Evolutionary conservation across 441 rosid species (phyloP).

Genomic region (Eruca vesicaria): DNA sequence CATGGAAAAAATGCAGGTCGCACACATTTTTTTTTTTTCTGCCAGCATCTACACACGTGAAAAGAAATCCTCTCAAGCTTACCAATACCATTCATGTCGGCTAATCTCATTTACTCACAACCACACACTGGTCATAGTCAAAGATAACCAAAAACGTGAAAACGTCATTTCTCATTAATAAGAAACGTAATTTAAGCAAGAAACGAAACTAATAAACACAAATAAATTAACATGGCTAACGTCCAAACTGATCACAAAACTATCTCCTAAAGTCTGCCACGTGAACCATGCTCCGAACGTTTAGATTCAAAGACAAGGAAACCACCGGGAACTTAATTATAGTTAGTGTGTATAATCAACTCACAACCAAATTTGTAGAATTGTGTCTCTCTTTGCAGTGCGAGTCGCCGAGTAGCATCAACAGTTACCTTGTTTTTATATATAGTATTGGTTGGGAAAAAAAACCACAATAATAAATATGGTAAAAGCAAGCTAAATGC

Average conservation of each 20-base stretch:
- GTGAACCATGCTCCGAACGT: background rate
- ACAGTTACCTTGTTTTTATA: too few relatives aligned
- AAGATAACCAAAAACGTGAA: background rate
- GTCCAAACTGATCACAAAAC: constrained; percentile 16
- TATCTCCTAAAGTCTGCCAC: background rate
- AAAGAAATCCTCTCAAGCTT: too few relatives aligned
- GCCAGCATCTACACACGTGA: too few relatives aligned
- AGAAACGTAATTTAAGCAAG: background rate
- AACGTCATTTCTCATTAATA: background rate
- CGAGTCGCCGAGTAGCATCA: too few relatives aligned
- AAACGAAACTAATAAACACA: too few relatives aligned
- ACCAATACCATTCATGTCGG: background rate
- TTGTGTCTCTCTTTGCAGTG: too few relatives aligned
- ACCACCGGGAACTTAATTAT: background rate
- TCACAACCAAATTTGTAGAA: too few relatives aligned
- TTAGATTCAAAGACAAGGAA: background rate
- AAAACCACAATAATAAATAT: too few relatives aligned
- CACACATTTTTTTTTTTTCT: too few relatives aligned
- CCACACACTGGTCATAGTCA: background rate
- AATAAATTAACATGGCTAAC: constrained; percentile 4
- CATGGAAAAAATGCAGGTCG: background rate
- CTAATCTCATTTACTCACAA: background rate
- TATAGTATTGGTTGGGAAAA: too few relatives aligned
- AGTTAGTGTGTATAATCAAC: too few relatives aligned
- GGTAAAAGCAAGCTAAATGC: too few relatives aligned